A percentile compares a stretch with the other conserved stretches of the same genome.
Conservation (phyloP, 495 filamentous ascomycete genomes). For the Penicillium lagena region DNA sequence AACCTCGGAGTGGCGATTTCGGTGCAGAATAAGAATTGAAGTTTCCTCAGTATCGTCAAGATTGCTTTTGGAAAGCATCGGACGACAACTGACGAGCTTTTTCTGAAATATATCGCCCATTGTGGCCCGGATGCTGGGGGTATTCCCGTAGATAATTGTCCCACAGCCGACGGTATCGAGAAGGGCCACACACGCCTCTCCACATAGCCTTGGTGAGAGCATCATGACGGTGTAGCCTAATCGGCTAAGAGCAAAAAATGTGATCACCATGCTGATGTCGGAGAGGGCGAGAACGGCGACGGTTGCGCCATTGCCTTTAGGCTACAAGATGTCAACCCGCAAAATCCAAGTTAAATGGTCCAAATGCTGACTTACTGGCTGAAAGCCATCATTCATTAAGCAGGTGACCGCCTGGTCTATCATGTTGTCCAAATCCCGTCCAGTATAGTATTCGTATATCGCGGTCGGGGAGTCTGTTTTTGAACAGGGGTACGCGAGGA, state of each 20-base stretch:
- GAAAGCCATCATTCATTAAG: conserved; percentile 28
- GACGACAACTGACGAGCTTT: conserved; percentile 28
- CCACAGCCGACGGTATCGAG: conserved; percentile 41
- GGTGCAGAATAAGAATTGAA: conserved; percentile 25
- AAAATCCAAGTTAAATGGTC: not conserved
- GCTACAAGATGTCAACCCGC: conserved; percentile 5
- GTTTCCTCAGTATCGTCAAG: conserved; percentile 11
- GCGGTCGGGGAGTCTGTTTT: conserved; percentile 10
- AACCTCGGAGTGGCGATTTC: conserved; percentile 15
- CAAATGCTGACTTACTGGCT: conserved; percentile 11
- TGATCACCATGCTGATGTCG: conserved; percentile 49
- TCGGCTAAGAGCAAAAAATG: conserved; percentile 51
- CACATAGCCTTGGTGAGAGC: conserved; percentile 51
- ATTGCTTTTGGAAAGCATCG: conserved; percentile 14
- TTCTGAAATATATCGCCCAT: conserved; percentile 34
- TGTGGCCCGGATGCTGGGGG: conserved; percentile 30
- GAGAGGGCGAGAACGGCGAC: conserved; percentile 51
- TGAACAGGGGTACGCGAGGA: conserved; percentile 38
- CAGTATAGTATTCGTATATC: conserved; percentile 44
- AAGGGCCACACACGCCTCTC: conserved; percentile 44
- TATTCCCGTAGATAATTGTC: conserved; percentile 35
- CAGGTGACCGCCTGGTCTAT: conserved; percentile 34
- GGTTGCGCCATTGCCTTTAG: conserved; percentile 21
- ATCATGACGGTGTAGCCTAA: conserved; percentile 53
- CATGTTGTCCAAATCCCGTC: conserved; percentile 42